Conservation (phyloP, 2,329 filamentous ascomycete species). For the Monosporascus sp. region DNA sequence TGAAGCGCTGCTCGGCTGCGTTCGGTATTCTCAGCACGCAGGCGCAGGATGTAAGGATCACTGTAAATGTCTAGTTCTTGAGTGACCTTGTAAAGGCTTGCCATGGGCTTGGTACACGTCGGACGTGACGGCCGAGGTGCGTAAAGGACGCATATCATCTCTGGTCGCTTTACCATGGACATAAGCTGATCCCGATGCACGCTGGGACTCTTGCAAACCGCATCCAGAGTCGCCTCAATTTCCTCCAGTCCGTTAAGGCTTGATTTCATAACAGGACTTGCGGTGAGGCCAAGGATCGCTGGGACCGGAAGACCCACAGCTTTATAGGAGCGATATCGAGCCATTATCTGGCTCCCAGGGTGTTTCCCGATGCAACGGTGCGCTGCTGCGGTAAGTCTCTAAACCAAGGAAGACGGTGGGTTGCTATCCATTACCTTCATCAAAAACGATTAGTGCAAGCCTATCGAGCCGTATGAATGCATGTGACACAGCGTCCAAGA, state of each 20-base stretch:
- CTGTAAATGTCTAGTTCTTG: conserved; percentile 46
- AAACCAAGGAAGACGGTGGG: conserved; percentile 1
- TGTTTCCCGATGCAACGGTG: conserved; percentile 66
- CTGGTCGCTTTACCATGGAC: conserved; percentile 62
- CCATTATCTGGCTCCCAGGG: conserved; percentile 65
- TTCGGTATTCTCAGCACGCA: conserved; percentile 38
- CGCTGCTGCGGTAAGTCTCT: conserved; percentile 40
- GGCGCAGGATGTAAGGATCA: conserved; percentile 54
- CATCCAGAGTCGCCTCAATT: conserved; percentile 66
- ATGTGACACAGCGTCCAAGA: conserved; percentile 69
- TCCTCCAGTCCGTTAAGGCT: conserved; percentile 48
- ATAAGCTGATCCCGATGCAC: conserved; percentile 64
- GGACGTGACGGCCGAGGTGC: conserved; percentile 1
- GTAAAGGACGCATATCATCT: conserved; percentile 37
- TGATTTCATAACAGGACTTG: conserved; percentile 66
- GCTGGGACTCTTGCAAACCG: conserved; percentile 64
- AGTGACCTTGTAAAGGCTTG: conserved; percentile 37
- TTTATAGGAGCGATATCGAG: conserved; percentile 58
- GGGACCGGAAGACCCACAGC: conserved; percentile 42
- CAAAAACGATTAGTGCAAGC: conserved; percentile 69
- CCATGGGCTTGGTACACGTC: conserved; percentile 32
- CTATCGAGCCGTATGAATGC: conserved; percentile 62
- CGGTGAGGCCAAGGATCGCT: conserved; percentile 71
- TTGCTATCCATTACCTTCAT: conserved; percentile 59
- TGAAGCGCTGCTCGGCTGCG: conserved; percentile 33